phyloP scores from a whole-genome alignment of 2,329 filamentous ascomycete species.

The Lachnum nothofagi region DNA sequence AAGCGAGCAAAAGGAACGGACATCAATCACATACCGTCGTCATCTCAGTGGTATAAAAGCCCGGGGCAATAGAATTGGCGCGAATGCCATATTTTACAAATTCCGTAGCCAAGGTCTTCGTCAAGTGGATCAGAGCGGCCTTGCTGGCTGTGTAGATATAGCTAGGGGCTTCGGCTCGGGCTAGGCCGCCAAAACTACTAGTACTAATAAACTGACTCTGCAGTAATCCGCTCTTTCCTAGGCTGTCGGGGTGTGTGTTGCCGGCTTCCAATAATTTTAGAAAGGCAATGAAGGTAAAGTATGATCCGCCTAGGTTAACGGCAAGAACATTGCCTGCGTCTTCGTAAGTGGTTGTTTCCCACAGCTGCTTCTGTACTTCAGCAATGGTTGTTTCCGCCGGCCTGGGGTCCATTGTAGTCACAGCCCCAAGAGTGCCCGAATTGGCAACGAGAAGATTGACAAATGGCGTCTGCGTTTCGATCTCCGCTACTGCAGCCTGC shows the following conservation, averaged over 20 bases:
- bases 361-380: not conserved
- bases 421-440: constrained; percentile 40
- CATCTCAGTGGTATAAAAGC: constrained; percentile 60
- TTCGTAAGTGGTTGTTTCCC: too few relatives aligned
- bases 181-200: not conserved
- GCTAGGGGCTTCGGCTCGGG: not conserved
- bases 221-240: too few relatives aligned
- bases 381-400: not conserved
- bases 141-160: constrained; percentile 39
- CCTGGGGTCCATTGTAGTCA: constrained; percentile 40
- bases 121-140: constrained; percentile 40
- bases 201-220: constrained; percentile 8
- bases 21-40: not conserved
- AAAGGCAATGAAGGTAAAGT: constrained; percentile 2
- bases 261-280: constrained; percentile 3
- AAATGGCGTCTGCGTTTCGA: constrained; percentile 45
- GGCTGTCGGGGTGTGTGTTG: not conserved
- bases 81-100: constrained; percentile 8
- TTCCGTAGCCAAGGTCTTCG: constrained; percentile 22
- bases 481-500: constrained; percentile 47
- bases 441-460: constrained; percentile 56
- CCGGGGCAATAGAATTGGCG: constrained; percentile 53
- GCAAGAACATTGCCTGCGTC: too few relatives aligned
- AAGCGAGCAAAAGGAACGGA: not conserved
- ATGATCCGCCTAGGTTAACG: not conserved